phyloP scores from a whole-genome alignment of 768 basidiomycete genomes.

The Tricholoma terreum region DNA sequence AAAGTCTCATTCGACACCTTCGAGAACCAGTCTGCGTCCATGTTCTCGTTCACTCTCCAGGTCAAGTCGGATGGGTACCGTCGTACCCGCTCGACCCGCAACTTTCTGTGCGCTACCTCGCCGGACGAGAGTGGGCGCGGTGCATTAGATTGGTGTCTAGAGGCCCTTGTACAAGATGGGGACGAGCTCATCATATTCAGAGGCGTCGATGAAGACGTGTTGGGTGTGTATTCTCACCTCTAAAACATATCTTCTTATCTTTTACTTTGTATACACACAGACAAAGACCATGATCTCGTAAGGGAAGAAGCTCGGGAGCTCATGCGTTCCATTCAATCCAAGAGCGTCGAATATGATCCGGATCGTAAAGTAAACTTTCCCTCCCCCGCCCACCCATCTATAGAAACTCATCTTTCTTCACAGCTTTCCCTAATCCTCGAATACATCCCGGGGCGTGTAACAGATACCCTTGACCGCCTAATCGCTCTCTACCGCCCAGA shows the following conservation, averaged over 20 bases:
- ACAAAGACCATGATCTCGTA: slow-evolving; percentile 72
- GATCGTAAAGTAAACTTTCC: slow-evolving; percentile 58
- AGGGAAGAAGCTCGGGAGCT: slow-evolving; percentile 86
- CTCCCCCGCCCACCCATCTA: background rate
- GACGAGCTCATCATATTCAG: slow-evolving; percentile 93
- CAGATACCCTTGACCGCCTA: slow-evolving; percentile 86
- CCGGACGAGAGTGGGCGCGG: slow-evolving; percentile 85
- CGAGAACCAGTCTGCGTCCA: slow-evolving; percentile 72
- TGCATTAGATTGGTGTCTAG: slow-evolving; percentile 92
- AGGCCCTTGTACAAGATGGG: slow-evolving; percentile 78
- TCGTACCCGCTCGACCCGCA: slow-evolving; percentile 73
- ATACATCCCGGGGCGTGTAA: slow-evolving; percentile 88
- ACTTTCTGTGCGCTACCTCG: slow-evolving; percentile 87
- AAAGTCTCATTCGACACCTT: slow-evolving; percentile 89
- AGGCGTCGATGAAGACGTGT: slow-evolving; percentile 83
- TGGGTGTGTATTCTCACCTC: slow-evolving; percentile 47
- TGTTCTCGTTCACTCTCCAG: slow-evolving; percentile 86
- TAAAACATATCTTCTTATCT: background rate
- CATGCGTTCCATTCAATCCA: slow-evolving; percentile 76
- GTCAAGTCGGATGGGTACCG: slow-evolving; percentile 83
- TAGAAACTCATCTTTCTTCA: background rate
- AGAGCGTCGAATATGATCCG: slow-evolving; percentile 73
- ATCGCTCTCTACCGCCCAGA: slow-evolving; percentile 92
- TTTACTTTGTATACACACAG: slow-evolving; percentile 27
- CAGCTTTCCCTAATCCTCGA: slow-evolving; percentile 90